A percentile compares a stretch with the other conserved stretches of the same genome.
Evolutionary conservation across 257 asterid species (phyloP).

Genomic region (Solanum chilense): DNA sequence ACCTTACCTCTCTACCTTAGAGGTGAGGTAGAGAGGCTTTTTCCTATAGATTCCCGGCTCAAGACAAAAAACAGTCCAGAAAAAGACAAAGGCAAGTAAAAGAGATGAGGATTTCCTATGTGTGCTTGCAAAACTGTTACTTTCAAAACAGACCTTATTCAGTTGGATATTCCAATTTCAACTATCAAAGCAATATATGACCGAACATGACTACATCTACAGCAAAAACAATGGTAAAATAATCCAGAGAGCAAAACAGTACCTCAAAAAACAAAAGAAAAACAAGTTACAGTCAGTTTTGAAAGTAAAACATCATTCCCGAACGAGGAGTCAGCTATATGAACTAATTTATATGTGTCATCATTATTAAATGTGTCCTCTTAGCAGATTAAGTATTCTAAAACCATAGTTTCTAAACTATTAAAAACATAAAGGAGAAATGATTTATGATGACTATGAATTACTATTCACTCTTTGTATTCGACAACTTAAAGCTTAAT

Average conservation of each 20-base stretch:
- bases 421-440: background rate
- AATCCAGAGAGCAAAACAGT: background rate
- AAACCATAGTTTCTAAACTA: background rate
- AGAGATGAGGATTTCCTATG: background rate
- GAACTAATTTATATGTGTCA: background rate
- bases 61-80: too few relatives aligned
- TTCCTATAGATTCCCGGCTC: too few relatives aligned
- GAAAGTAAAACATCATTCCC: background rate
- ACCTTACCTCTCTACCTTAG: too few relatives aligned
- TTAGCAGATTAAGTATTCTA: background rate
- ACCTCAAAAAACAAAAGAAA: background rate
- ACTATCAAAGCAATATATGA: background rate
- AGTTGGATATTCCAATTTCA: background rate
- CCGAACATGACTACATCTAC: background rate
- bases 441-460: background rate
- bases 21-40: too few relatives aligned
- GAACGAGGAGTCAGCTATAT: background rate
- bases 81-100: too few relatives aligned
- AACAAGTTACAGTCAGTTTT: background rate
- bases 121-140: background rate
- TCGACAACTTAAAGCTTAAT: background rate
- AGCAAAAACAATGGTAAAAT: background rate
- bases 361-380: background rate
- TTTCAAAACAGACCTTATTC: background rate
- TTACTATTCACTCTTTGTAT: background rate